A percentile compares a stretch with the other conserved stretches of the same genome.
These are phyloP conservation scores for Kodamaea laetipori DNA, from an alignment of 805 yeast genomes.

Conservation along the genomic window DNA sequence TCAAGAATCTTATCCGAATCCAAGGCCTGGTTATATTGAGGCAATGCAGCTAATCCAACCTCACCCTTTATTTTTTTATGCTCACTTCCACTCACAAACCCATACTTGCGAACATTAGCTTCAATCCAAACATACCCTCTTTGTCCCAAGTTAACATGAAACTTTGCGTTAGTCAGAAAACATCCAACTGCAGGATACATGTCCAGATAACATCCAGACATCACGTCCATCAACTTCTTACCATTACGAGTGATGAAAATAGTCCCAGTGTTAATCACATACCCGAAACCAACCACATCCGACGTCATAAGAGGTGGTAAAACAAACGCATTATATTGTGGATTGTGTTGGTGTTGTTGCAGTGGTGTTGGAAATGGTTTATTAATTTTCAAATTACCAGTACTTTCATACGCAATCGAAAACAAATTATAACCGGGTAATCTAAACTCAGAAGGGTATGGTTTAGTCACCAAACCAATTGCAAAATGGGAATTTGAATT, in stretches of 20 bases:
- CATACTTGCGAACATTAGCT: constrained; percentile 56
- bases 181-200: constrained; percentile 59
- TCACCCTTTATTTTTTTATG: constrained; percentile 39
- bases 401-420: constrained; percentile 72
- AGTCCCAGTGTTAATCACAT: constrained; percentile 49
- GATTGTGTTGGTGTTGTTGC: constrained; percentile 45
- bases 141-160: constrained; percentile 47
- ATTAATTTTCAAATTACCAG: constrained; percentile 68
- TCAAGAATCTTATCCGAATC: constrained; percentile 57
- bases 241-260: constrained; percentile 59
- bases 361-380: constrained; percentile 57
- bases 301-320: constrained; percentile 55
- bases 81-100: constrained; percentile 54
- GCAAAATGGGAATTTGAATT: constrained; percentile 53
- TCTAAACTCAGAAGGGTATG: constrained; percentile 68
- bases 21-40: constrained; percentile 30
- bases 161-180: constrained; percentile 43
- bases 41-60: constrained; percentile 41
- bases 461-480: constrained; percentile 69
- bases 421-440: constrained; percentile 73
- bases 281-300: constrained; percentile 59
- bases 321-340: constrained; percentile 46
- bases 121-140: constrained; percentile 50
- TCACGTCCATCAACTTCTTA: constrained; percentile 51
- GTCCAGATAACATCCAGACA: constrained; percentile 51